phyloP scores from a whole-genome alignment of 2,329 filamentous ascomycete genomes.

The Diplodia mutila region DNA sequence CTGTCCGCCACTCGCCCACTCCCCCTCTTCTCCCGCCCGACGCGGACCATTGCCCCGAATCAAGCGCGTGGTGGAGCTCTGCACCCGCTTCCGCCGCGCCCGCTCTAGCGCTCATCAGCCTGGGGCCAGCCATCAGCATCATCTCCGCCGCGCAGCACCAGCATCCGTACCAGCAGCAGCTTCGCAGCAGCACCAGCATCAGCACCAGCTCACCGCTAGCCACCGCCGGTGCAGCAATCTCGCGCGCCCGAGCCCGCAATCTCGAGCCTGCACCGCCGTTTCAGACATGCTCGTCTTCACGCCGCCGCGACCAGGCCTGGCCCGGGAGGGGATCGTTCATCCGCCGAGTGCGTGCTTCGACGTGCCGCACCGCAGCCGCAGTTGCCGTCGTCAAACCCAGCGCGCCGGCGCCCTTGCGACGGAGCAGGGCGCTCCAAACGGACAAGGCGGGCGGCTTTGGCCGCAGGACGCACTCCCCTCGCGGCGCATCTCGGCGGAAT shows the following conservation, averaged over 20 bases:
- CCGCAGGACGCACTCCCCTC: slow-evolving; percentile 1
- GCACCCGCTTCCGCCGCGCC: not conserved
- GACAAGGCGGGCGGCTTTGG: slow-evolving; percentile 2
- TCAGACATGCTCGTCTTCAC: slow-evolving; percentile 13
- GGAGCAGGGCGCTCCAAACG: slow-evolving; percentile 1
- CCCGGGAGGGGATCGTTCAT: slow-evolving; percentile 11
- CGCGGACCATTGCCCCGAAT: slow-evolving; percentile 9
- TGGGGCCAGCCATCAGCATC: not conserved
- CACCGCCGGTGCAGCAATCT: not conserved
- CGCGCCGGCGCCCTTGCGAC: not conserved
- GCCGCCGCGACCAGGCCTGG: slow-evolving; percentile 9
- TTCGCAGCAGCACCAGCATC: not conserved
- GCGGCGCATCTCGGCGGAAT: slow-evolving; percentile 18
- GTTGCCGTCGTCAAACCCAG: slow-evolving; percentile 16
- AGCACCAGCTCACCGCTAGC: not conserved
- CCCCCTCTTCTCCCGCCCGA: not conserved
- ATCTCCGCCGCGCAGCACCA: slow-evolving; percentile 2
- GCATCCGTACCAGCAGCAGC: not conserved
- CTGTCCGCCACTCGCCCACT: slow-evolving; percentile 9
- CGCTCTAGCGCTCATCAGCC: not conserved
- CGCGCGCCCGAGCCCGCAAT: not conserved
- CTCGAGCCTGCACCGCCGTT: slow-evolving; percentile 10
- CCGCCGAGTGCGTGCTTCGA: slow-evolving; percentile 18
- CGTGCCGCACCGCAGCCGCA: slow-evolving; percentile 18
- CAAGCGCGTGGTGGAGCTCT: slow-evolving; percentile 12